Evolutionary conservation across 2,329 filamentous ascomycete species (phyloP), one percentile per base, ranked within the genome.

Genomic region (Fusarium burgessii): DNA sequence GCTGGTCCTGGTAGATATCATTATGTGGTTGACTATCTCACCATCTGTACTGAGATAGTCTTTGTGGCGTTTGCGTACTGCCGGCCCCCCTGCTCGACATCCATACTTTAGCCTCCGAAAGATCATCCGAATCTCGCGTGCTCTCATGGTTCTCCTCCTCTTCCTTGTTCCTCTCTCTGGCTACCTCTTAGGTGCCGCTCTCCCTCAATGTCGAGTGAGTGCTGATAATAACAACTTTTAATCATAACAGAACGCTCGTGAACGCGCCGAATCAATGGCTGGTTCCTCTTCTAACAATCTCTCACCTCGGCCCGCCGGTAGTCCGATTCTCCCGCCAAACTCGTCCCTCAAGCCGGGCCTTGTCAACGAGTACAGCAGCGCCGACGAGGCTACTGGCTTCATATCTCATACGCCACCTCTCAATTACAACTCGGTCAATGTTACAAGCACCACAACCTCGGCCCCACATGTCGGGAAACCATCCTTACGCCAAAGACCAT

Each of bases 341-440:
- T 65, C 74, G 42, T 52, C 70, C 35, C 55, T 65, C 35, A 66
- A 59, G 43, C 47, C 70, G n/a, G 62, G 64, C 46, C 59, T 68
- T 50, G 70, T 62, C 25, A 61, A 66, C 36, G 74, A 74, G 41
- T 74, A 80, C 27, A 70, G 62, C 54, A 73, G 65, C 20, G 74
- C 70, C 56, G 80, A 85, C 76, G 84, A 86, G 72, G 82, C 76
- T 45, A 84, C 84, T 20, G 79, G 80, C 65, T 82, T 84, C 58
- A 72, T 81, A 36, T 75, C 76, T 32, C 78, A 77, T 36, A 78
- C 79, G 25, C 76, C 79, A 18, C 76, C 77, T 35, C 77, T 80
- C 43, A 79, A 82, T 69, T 85, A 85, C 75, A 83, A 82, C 64
- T 74, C 80, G 56, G 78, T 83, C 20, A 79, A 77, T 50, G 66